Base-by-base conservation (phyloP, 1,284 basidiomycete genomes). In the Earliella scabrosa region DNA sequence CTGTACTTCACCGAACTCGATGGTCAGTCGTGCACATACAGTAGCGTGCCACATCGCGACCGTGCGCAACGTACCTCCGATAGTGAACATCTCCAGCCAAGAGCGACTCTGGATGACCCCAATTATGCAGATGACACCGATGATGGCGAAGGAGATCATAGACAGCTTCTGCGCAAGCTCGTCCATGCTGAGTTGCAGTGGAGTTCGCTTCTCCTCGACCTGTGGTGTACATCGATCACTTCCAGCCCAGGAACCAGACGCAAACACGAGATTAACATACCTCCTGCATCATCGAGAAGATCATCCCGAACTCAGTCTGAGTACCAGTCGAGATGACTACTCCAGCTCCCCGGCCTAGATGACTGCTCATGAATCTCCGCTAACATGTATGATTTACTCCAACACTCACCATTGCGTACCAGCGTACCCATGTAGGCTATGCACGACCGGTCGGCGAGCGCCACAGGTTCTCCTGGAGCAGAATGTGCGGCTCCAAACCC, bases 71-170 rank as follows among this genome's bases (percentile, higher is more conserved):
- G 59, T 67, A 94, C 93, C 93, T 77, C 96, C 96, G 62, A 98
- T 98, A 10, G 96, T 98, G 68, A 98, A 98, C 97, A 98, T 98
- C 49, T 98, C 96, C 10, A 98, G 76, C 95, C 95, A 97, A 13
- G 90, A 83, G n/a, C 95, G 81, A 27, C 83, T 79, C 70, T 98
- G 96, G 60, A 88, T 77, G 4, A 97, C 84, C 4, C 97, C 97
- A 63, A 98, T 88, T 50, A 99, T 73, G 70, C 93, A 94, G 56
- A 98, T 98, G 34, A 97, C 73, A 14, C 93, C 96, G 64, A 99
- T 99, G 48, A 98, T 83, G 20, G 84, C 91, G 64, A 99, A 98
- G 2, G 94, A 97, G 55, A 96, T 75, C 31, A 95, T 79, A 7
- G 93, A 97, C 0, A 99, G 82, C 65, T 92, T 92, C 73, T 95